Base-by-base conservation (phyloP, 495 filamentous ascomycete genomes). In the Neurospora cerealis region DNA sequence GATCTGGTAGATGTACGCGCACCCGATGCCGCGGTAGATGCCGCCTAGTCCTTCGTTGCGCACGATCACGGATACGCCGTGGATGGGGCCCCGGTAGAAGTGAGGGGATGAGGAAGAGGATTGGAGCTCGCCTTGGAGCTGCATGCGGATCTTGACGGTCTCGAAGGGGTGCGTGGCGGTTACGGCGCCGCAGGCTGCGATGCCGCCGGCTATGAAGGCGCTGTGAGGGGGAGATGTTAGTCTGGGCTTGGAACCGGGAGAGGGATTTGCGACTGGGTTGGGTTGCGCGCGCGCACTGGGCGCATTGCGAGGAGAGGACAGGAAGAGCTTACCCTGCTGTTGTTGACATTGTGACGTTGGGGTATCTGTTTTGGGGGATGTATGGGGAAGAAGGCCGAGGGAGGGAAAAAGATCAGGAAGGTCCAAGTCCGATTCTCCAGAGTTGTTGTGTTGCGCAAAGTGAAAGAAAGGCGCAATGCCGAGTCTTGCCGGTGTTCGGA, bases 111-210 rank as follows among this genome's bases (percentile, higher is more conserved):
- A 90, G 73, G 88, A 86, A 80, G 96, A 97, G 32, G 90, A 84
- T 78, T 98, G 93, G 72, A 99, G 87, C 85, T 99, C 96, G 80
- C 96, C 96, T 81, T 99, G 96, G 70, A 99, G 85, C 87, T 99
- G 96, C 85, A 99, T 88, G 76, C 95, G 93, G 80, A 98, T 99
- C 89, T 99, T 99, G 73, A 98, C 94, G 8, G 96, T 98, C 84
- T 99, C 96, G 85, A 98, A 98, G 74, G 94, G 93, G 82, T 99
- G 96, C 46, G 96, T 99, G 69, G 96, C 95, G 5, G 96, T 98
- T 70, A 99, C 96, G 71, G 96, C 96, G 76, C 96, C 96, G 83
- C 94, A 97, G 71, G 96, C 96, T 76, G 96, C 96, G 80, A 98
- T 92, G 74, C 96, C 96, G 81, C 96, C 96, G 36, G 96, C 94